Base-by-base conservation (phyloP, 371 early-diverging fungal species). In the Smittium mucronatum region DNA sequence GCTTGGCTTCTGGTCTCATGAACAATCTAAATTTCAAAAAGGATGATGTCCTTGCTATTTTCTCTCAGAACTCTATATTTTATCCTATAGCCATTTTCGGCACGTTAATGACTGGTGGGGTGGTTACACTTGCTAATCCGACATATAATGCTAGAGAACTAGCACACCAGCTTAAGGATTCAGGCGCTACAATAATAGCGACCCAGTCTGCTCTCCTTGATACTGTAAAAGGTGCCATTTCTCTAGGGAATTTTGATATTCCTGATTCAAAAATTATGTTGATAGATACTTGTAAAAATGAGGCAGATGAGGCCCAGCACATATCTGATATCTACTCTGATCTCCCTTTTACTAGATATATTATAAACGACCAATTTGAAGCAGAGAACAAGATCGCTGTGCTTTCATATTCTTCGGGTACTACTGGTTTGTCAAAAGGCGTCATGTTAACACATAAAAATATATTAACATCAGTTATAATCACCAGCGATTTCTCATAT, bases 351-450 rank as follows among this genome's bases (percentile, higher is more conserved):
- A 58, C 1, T 1, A 2, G n/a, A 26, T 64, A 8, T 29, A 61
- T n/a, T 2, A 69, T 69, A 16, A 35, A 58, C 11, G 25, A 28
- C 28, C 63, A 69, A 31, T 25, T 5, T 5, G 69, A 31, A 17
- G 69, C 69, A 34, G 57, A 58, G 2, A 29, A 69, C 1, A 29
- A 64, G 72, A 34, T 89, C 30, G 92, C 93, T 2, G 89, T 88
- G 70, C 81, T 95, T 57, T 91, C 91, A 76, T 95, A 89, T 80
- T 91, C 91, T 17, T 88, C 89, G 47, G 95, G 95, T 33, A 95
- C 94, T 5, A 93, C 94, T 0, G 93, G 78, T 0, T 34, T 75
- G 61, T 79, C 85, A 72, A 88, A 94, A 78, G 93, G 93, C 47
- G 93, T 93, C 1, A 82, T 86, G 80, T 83, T 89, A 2, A 88